Conservation (phyloP, 2,329 filamentous ascomycete genomes). For the Fusarium vanettenii region DNA sequence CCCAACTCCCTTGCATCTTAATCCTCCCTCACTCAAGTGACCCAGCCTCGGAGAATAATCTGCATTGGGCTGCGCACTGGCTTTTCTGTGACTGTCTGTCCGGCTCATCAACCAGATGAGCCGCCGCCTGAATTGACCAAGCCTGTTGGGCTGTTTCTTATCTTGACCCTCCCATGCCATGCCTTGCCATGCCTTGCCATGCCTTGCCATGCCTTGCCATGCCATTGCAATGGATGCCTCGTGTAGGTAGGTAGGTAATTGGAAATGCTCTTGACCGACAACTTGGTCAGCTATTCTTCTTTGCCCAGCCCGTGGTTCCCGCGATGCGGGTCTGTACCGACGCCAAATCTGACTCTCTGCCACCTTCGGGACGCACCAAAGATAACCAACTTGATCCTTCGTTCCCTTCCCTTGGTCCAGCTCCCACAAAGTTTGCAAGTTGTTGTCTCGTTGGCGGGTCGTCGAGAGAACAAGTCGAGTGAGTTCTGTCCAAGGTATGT, state of each 20-base stretch:
- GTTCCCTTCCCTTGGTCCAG: neutral
- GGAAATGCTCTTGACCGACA: neutral
- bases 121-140: neutral
- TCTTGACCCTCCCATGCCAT: neutral
- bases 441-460: neutral
- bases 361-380: neutral
- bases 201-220: neutral
- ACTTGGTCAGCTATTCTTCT: neutral
- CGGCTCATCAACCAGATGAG: neutral
- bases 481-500: neutral
- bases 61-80: neutral
- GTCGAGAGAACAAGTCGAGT: slow-evolving; percentile 7
- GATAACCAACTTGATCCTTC: neutral
- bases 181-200: neutral
- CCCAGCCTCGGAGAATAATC: neutral
- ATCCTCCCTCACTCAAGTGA: neutral
- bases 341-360: neutral
- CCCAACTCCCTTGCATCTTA: slow-evolving; percentile 1
- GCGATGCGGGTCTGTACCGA: neutral
- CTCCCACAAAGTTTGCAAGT: neutral
- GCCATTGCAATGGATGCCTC: neutral
- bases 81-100: neutral
- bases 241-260: neutral
- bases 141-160: neutral
- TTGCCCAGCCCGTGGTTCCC: neutral